Evolutionary conservation across 108 stramenopile species (phyloP).

Genomic region (Parmales sp.): DNA sequence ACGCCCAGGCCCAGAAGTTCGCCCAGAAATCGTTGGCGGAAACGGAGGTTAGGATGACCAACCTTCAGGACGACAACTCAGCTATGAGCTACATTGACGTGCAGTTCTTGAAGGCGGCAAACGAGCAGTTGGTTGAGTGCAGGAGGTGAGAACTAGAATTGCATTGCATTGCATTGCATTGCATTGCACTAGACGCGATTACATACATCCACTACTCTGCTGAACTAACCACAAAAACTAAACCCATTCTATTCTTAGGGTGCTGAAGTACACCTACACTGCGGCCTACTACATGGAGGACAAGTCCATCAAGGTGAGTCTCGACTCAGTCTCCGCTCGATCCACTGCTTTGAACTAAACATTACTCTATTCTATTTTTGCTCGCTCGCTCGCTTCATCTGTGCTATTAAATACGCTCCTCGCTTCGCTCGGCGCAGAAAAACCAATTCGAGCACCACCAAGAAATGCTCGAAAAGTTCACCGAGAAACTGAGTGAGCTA

Average conservation of each 20-base stretch:
- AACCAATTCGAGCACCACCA: conserved; percentile 95
- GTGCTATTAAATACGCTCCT: too few species aligned
- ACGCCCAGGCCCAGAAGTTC: conserved; percentile 81
- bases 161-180: background rate
- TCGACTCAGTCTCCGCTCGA: too few species aligned
- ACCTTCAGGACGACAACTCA: conserved; percentile 74
- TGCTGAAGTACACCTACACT: conserved; percentile 91
- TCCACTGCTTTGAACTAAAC: too few species aligned
- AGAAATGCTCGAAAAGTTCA: conserved; percentile 94
- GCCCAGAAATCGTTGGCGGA: conserved; percentile 72
- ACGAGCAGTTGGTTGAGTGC: conserved; percentile 91
- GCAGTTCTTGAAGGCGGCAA: conserved; percentile 91
- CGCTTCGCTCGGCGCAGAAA: conserved; percentile 62
- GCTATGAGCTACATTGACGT: conserved; percentile 84
- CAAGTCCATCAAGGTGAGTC: too few species aligned
- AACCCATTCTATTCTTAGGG: too few species aligned
- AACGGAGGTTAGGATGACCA: conserved; percentile 80
- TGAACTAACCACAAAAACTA: too few species aligned
- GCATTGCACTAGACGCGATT: background rate
- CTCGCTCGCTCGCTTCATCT: too few species aligned
- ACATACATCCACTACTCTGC: too few species aligned
- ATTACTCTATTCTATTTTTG: too few species aligned
- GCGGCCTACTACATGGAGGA: conserved; percentile 79
- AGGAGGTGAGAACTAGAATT: background rate
- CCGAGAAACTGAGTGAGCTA: conserved; percentile 81